Evolutionary conservation across 139 green algal genomes (phyloP), one percentile per base, ranked within the genome.

Genomic region (Dunaliella primolecta): DNA sequence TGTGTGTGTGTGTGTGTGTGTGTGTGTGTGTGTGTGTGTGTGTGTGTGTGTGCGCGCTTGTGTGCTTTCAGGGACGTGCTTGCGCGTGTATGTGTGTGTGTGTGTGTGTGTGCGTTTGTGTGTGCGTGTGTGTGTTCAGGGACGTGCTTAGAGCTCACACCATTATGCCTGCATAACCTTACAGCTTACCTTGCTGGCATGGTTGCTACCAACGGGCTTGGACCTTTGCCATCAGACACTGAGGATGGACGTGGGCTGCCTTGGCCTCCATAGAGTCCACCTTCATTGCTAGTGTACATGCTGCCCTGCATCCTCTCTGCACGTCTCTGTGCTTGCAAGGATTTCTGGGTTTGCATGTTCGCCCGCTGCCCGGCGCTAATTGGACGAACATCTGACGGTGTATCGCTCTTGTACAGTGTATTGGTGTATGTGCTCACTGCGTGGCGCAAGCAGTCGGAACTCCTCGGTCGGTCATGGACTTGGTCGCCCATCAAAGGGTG

Each of bases 281-380:
- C 32, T 46, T 64, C 80, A 76, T 78, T 85, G 70, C 38, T 36
- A 30, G 84, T 56, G 32, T 85, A 85, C 27, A 88, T 64, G 72
- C 72, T 85, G 20, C 83, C 71, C 32, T 89, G 86, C 77, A 91
- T 72, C 0, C 88, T 84, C 32, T 89, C 88, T 31, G 86, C 81
- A 15, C 88, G 82, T 20, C 86, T 84, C 0, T 83, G 83, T 38
- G 88, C 88, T 15, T 89, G 83, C 0, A 77, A 78, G 46, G 2
- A 82, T 34, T 85, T 81, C 72, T 83, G 46, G 46, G 64, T 80
- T 64, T 76, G 64, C 84, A 85, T 87, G 31, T 83, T 81, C 38
- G 27, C 21, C 2, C 46, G 7, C 15, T 64, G 46, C 46, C 46
- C 46, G 7, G 46, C 46, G 46, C 46, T 64, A 64, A 25, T 64